phyloP scores from a whole-genome alignment of 345 rosid species.

The Eucalyptus rudis region DNA sequence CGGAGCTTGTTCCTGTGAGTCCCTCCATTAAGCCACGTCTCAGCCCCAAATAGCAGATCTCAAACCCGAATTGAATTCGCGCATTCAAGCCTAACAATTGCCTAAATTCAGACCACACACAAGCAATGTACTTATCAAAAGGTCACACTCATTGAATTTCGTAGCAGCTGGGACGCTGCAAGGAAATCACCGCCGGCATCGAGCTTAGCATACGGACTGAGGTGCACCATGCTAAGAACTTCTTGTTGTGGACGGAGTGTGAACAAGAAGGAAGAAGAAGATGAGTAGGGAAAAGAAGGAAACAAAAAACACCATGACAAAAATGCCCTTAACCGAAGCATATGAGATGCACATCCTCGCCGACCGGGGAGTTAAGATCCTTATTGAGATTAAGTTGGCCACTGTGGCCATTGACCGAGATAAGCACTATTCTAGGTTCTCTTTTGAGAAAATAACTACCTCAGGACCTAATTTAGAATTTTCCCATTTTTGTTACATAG shows the following conservation, averaged over 20 bases:
- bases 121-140: background rate
- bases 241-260: background rate
- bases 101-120: background rate
- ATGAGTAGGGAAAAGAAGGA: background rate
- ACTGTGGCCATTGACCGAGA: background rate
- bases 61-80: background rate
- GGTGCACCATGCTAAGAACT: background rate
- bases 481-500: too few relatives aligned
- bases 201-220: background rate
- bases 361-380: background rate
- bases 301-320: background rate
- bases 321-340: background rate
- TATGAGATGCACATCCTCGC: background rate
- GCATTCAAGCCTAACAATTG: background rate
- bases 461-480: too few relatives aligned
- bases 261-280: background rate
- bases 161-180: background rate
- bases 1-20: background rate
- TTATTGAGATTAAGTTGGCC: background rate
- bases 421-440: background rate
- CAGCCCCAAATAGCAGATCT: background rate
- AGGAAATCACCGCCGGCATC: background rate
- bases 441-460: background rate
- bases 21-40: background rate
- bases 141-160: background rate